Base-by-base conservation (phyloP, 2,329 filamentous ascomycete genomes). In the Fusarium dimerum region DNA sequence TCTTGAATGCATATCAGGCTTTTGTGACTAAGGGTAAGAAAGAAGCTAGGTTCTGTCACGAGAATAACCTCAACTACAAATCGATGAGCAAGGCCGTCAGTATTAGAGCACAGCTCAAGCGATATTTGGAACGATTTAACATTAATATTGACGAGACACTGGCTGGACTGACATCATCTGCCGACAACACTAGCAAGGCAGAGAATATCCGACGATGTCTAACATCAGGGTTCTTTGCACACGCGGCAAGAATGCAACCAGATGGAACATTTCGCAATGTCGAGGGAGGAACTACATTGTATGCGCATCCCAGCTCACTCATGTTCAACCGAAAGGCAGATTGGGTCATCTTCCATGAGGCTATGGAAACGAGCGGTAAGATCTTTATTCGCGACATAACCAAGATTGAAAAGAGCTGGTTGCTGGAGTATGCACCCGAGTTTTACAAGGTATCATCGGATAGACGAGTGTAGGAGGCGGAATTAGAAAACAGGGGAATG, bases 291-390 rank as follows among this genome's bases (percentile, higher is more conserved):
- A 88, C 87, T 46, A 82, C 85, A 5, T 77, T 97, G 48, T 83
- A 96, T 75, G 91, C 92, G 18, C 94, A 99, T 72, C 94, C 94
- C 1, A 96, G 85, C 66, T 95, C 89, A 39, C 75, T 97, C 61
- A 91, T 97, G 85, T 97, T 97, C 77, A 96, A 96, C 71, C 86
- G 92, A 51, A 97, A 95, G 76, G 91, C 91, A 11, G 92, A 97
- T 59, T 97, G 93, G 92, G 92, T 97, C 10, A 82, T 99, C 34
- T 99, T 97, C 67, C 89, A 95, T 64, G 93, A 97, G 73, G 85
- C 96, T 38, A 84, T 96, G 79, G 90, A 97, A 75, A 95, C 90
- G 5, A 85, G 88, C 10, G 84, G 83, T 58, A 97, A 97, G 78
- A 92, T 84, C 1, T 97, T 88, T 68, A 95, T 99, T 63, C 81